A percentile compares a stretch with the other conserved stretches of the same genome.
These are phyloP conservation scores for Rhodamnia rubescens DNA, from an alignment of 345 rosid species.

Conservation along the genomic window DNA sequence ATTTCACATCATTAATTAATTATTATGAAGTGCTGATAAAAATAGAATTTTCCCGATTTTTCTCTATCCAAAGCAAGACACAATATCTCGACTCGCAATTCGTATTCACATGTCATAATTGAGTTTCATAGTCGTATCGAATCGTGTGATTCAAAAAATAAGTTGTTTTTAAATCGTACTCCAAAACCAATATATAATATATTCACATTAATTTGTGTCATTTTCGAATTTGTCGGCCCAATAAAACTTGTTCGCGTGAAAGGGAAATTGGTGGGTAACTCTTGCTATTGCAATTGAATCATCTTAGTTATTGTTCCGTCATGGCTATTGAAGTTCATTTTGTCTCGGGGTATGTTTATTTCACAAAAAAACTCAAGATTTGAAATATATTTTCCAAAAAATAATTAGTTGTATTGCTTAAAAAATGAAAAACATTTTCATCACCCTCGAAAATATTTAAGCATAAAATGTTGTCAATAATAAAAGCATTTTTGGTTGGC, in stretches of 20 bases:
- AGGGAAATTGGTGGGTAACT: background rate
- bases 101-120: fast-evolving
- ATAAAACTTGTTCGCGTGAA: no score
- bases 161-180: no score
- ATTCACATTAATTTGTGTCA: fast-evolving
- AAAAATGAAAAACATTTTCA: no score
- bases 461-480: no score
- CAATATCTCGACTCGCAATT: fast-evolving
- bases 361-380: no score
- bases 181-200: background rate
- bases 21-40: background rate
- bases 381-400: no score
- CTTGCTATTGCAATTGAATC: background rate
- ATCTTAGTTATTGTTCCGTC: background rate
- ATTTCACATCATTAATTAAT: background rate
- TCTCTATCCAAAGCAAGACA: background rate
- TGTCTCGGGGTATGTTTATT: background rate
- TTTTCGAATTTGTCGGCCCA: background rate
- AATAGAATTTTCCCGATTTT: background rate
- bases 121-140: fast-evolving
- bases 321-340: background rate
- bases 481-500: no score
- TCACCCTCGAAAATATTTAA: no score
- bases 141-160: fast-evolving
- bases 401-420: no score